Evolutionary conservation across 805 yeast species (phyloP).

Genomic region (Saccharomyces jurei): DNA sequence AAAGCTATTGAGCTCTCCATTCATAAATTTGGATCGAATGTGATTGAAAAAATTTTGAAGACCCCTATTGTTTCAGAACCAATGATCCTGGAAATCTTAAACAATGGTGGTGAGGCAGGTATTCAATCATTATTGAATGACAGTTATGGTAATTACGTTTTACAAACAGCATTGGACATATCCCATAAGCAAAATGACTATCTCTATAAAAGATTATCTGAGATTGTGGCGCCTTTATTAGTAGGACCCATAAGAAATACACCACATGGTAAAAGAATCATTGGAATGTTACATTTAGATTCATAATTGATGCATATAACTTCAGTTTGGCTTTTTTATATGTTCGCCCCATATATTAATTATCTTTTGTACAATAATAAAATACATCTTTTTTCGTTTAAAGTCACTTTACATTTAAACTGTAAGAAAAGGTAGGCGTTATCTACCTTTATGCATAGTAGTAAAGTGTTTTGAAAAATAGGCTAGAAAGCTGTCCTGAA

Average conservation of each 20-base stretch:
- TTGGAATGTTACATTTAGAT: constrained; percentile 47
- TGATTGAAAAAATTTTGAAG: constrained; percentile 78
- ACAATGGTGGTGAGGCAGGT: constrained; percentile 25
- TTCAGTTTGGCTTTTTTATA: background rate
- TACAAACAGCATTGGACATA: constrained; percentile 81
- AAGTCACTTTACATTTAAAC: background rate
- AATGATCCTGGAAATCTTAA: constrained; percentile 44
- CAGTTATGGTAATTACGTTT: constrained; percentile 89
- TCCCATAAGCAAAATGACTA: constrained; percentile 26
- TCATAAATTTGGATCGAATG: constrained; percentile 91
- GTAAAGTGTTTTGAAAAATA: background rate
- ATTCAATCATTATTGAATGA: constrained; percentile 62
- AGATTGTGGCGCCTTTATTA: constrained; percentile 61
- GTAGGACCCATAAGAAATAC: constrained; percentile 70
- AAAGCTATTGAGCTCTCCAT: constrained; percentile 47
- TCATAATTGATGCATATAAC: constrained; percentile 1
- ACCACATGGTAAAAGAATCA: constrained; percentile 92
- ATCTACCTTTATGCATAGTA: background rate
- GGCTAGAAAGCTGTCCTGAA: background rate
- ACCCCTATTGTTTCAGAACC: constrained; percentile 37
- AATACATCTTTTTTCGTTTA: background rate
- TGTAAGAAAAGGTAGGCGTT: background rate
- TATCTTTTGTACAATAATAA: background rate
- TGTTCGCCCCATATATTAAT: background rate
- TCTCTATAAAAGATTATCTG: constrained; percentile 49